Percentiles rank a stretch among this genome's conserved stretches.
phyloP scores from a whole-genome alignment of 2,329 filamentous ascomycete species.

The Hymenoscyphus fructigenus region DNA sequence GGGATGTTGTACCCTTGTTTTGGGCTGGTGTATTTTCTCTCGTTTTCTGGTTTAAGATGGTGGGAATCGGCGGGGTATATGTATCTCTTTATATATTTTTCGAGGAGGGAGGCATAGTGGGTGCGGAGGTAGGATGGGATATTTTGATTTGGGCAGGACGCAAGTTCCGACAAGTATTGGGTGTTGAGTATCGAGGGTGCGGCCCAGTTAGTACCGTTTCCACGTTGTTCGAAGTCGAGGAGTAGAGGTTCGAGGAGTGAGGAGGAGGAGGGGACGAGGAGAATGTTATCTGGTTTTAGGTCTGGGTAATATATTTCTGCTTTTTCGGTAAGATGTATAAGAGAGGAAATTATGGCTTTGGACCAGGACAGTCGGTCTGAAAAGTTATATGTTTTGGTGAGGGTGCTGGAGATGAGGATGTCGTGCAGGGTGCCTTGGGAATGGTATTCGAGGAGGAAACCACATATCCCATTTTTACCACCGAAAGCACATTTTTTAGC shows the following conservation, averaged over 20 bases:
- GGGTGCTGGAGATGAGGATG: background rate
- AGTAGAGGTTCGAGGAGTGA: background rate
- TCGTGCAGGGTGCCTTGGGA: background rate
- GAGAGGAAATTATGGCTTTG: background rate
- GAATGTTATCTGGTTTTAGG: background rate
- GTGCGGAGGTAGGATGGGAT: background rate
- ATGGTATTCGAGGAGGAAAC: background rate
- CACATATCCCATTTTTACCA: background rate
- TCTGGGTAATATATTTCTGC: background rate
- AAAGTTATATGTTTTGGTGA: background rate
- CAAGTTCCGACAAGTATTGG: background rate
- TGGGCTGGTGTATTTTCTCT: background rate
- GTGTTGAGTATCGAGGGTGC: background rate
- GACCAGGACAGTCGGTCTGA: background rate
- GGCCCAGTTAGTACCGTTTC: background rate
- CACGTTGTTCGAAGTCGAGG: background rate
- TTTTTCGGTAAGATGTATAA: background rate
- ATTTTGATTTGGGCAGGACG: background rate
- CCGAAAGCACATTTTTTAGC: background rate
- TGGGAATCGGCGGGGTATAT: too few species aligned
- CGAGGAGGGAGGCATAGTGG: background rate
- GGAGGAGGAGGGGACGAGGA: background rate
- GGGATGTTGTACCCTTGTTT: constrained; percentile 35
- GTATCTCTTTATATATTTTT: background rate
- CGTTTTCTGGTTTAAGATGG: background rate